Base-by-base conservation (phyloP, 257 asterid genomes). In the Perilla frutescens region DNA sequence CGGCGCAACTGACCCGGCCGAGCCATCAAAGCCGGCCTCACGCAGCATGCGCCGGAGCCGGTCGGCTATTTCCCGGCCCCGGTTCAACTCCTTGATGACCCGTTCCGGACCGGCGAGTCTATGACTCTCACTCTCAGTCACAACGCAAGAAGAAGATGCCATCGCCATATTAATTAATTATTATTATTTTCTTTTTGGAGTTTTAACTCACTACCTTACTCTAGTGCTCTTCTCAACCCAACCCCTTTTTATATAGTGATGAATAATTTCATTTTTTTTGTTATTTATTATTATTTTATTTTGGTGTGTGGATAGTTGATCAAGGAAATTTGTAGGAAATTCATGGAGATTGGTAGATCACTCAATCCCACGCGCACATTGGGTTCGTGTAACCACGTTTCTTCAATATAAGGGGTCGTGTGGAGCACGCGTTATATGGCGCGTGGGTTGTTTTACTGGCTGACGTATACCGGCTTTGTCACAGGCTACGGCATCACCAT, bases 21-120 rank as follows among this genome's bases (percentile, higher is more conserved):
- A 36, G 36, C 8, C 71, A 5, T 54, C 71, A 4, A 13, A 32
- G 26, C 26, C 68, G 26, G 73, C 10, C 40, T 62, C 49, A 1
- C 69, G 79, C 8, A 88, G 70, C 62, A 80, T 61, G 62, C 14
- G 70, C 13, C 82, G 82, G 60, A 88, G 84, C 66, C 62, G 78
- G 50, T 75, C 81, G 4, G 90, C 79, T 1, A 79, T 58, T 34
- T 78, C 81, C 13, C 87, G 83, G 10, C 95, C 91, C 3, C 83
- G 88, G 14, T 67, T 76, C 77, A 86, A 50, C 81, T 82, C 86
- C 13, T 47, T 76, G 67, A 82, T 70, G 14, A 81, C 80, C 66
- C 74, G 76, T 11, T 76, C 74, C 78, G 68, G 72, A 6, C 34
- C 74, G 36, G 34, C 9, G 43, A 70, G 66, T 61, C 40, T 1